These are phyloP conservation scores for Tylopilus vinaceipallidus DNA, from an alignment of 768 basidiomycete genomes.

Conservation along the genomic window DNA sequence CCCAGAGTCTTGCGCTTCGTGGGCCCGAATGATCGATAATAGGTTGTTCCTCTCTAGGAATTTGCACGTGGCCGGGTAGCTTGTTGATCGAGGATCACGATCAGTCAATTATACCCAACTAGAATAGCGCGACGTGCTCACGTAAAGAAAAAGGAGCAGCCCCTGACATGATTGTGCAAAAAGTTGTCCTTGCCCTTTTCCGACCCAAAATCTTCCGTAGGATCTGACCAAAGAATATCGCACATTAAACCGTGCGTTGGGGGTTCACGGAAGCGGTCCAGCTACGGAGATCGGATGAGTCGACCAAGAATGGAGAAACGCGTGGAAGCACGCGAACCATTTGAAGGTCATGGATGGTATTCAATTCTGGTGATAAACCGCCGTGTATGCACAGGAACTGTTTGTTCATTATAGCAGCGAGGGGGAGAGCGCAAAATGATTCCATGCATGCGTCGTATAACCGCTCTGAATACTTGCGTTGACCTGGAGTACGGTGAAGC, in stretches of 20 bases:
- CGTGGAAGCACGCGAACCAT: no score
- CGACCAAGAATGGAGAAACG: neutral
- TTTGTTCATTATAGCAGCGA: no score
- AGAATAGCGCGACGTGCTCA: constrained; percentile 27
- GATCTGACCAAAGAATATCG: constrained; percentile 75
- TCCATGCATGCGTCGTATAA: no score
- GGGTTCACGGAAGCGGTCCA: constrained; percentile 72
- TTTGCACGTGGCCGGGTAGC: constrained; percentile 85
- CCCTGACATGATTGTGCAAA: constrained; percentile 70
- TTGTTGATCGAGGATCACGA: constrained; percentile 20
- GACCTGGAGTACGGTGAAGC: no score
- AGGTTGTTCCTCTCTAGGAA: constrained; percentile 92
- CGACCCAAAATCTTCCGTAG: constrained; percentile 67
- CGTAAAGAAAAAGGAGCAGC: constrained; percentile 78
- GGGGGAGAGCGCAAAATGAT: no score
- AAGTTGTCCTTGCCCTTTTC: constrained; percentile 67
- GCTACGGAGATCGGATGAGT: constrained; percentile 34
- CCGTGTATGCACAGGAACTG: no score
- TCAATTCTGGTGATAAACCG: no score
- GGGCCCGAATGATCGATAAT: constrained; percentile 91
- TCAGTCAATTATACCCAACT: neutral
- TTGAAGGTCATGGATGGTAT: no score
- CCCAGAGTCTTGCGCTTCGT: constrained; percentile 97
- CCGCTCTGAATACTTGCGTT: no score
- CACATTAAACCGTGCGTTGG: constrained; percentile 75